Evolutionary conservation across 352 stramenopile genomes (phyloP), one percentile per base, ranked within the genome.

Genomic region (Globisporangium splendens): DNA sequence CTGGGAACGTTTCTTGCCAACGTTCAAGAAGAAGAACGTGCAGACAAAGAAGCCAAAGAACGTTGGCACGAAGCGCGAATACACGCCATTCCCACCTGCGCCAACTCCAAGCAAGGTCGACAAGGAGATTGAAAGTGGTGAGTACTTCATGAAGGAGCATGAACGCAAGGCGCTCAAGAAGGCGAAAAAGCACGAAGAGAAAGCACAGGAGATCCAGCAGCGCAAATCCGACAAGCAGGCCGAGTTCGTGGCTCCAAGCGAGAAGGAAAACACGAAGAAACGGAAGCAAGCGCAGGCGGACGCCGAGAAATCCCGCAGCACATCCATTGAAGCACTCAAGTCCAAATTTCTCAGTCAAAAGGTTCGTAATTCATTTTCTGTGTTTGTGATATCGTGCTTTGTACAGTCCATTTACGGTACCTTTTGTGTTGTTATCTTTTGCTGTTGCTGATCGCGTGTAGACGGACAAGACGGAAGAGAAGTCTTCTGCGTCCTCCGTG

Each of bases 11-110:
- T 99, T 99, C 68, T 63, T 99, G 39, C 98, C 98, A 0, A 96
- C 91, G 35, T 99, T 99, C 72, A 98, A 98, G 69, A 99, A 99
- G 77, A 98, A 99, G 77, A 99, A 99, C 70, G 93, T 99, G 46
- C 93, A 98, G 73, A 93, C 83, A 43, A 98, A 98, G 76, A 98
- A 98, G 79, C 89, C 91, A 14, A 82, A 89, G 54, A 77, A 86
- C 33, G 73, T 98, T 8, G 66, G 76, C 46, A 84, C 97, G 59
- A 98, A 98, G 78, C 97, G 96, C 67, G 78, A 81, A 20, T 99
- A 99, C 84, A 99, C 98, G 51, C 97, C 98, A 18, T 99, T 99
- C 83, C 98, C 98, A 50, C 97, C 97, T 5, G 89, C 95, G 24
- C 97, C 96, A 54, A 84, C 66, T 53, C 93, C 92, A 47, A 97